phyloP scores from a whole-genome alignment of 164 flowering plant species.

The Akebia trifoliata region DNA sequence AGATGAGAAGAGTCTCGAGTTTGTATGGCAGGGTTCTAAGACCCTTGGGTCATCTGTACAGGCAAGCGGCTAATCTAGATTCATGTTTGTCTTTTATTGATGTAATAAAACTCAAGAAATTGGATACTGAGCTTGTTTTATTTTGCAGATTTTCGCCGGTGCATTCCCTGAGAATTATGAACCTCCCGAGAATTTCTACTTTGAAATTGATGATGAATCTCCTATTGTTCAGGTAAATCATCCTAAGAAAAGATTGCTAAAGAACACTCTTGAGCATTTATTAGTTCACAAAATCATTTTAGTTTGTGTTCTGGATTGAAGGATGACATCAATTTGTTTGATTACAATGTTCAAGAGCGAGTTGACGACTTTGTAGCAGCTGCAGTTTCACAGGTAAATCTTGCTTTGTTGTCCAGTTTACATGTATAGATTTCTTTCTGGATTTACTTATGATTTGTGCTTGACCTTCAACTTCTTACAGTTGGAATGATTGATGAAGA shows the following conservation, averaged over 20 bases:
- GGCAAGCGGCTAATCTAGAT: constrained; percentile 9
- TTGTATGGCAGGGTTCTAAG: constrained; percentile 84
- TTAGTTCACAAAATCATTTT: constrained; percentile 1
- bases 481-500: no score
- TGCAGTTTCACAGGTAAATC: constrained; percentile 67
- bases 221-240: constrained; percentile 52
- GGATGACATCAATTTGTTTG: constrained; percentile 63
- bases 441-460: no score
- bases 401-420: background rate
- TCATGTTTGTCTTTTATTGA: background rate
- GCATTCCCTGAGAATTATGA: constrained; percentile 57
- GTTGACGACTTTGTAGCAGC: constrained; percentile 89
- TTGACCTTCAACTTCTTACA: no score
- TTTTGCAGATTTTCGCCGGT: constrained; percentile 56
- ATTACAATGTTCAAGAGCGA: constrained; percentile 90
- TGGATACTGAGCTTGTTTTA: background rate
- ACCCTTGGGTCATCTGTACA: constrained; percentile 60
- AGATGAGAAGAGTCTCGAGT: constrained; percentile 72
- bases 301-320: constrained; percentile 13
- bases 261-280: background rate
- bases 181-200: constrained; percentile 55
- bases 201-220: constrained; percentile 55
- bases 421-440: background rate
- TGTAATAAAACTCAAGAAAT: background rate
- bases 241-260: background rate